Evolutionary conservation across 176 grass and related monocot genomes (phyloP).

Genomic region (Zoysia japonica): DNA sequence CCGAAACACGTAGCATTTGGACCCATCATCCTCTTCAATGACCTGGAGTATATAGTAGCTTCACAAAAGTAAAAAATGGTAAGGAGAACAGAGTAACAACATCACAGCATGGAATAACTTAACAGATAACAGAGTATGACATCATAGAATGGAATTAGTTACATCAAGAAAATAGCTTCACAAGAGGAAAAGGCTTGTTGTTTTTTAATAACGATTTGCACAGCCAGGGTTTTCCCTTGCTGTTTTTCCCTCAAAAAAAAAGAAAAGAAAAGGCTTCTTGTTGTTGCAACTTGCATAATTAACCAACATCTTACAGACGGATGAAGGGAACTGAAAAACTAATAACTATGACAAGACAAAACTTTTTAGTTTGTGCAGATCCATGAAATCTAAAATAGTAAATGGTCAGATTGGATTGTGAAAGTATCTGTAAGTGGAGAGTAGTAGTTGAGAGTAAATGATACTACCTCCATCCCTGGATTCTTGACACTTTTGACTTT

Average conservation of each 20-base stretch:
- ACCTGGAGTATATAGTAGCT: conserved; percentile 96
- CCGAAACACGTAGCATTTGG: conserved; percentile 80
- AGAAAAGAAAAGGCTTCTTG: no score
- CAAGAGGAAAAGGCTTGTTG: neutral
- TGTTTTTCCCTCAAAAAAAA: no score
- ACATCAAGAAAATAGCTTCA: neutral
- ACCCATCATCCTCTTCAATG: conserved; percentile 87
- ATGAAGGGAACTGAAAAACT: no score
- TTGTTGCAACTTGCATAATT: no score
- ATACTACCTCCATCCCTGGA: no score
- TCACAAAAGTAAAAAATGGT: conserved; percentile 24
- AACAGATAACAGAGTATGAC: neutral
- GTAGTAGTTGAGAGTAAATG: conserved; percentile 10
- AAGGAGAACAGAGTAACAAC: conserved; percentile 10
- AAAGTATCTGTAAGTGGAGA: conserved; percentile 10
- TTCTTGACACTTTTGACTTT: no score
- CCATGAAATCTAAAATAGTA: conserved; percentile 1
- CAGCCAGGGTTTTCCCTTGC: no score
- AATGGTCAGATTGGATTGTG: neutral
- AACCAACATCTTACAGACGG: no score
- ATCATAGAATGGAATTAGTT: neutral
- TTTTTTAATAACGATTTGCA: neutral
- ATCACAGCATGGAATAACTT: neutral
- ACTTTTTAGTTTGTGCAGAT: neutral
- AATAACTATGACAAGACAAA: conserved; percentile 8